Base-by-base conservation (phyloP, 768 basidiomycete genomes). In the Boletus pseudo-olivaceus region DNA sequence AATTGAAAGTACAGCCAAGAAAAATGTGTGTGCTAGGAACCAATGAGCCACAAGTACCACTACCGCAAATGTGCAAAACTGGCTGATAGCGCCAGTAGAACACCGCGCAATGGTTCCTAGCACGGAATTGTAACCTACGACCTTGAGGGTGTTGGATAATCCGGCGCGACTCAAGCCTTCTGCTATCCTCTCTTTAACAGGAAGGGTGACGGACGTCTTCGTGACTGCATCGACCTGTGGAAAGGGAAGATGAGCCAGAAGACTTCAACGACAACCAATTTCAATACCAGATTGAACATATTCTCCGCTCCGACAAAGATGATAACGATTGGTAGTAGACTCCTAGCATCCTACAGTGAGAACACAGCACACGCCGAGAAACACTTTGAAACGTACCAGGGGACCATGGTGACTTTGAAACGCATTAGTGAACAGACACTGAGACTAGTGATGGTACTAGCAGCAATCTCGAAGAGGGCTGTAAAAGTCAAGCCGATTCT, bases 11-110 rank as follows among this genome's bases (percentile, higher is more conserved):
- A 97, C 93, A 7, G 95, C 90, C 59, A 95, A 78, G 73, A 96
- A 98, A 74, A 98, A 96, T 0, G 93, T 97, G 65, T 97, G 92
- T 15, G 96, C 88, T 56, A 98, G 79, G 74, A 95, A 96, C 93
- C 93, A 98, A 68, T 98, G 95, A 15, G 93, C 94, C 30, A 98
- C 88, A 20, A 98, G 79, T 11, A 98, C 93, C 23, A 98, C 93
- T 41, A 93, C 86, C 0, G 93, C 93, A 67, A 98, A 98, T 4
- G 85, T 79, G 69, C 94, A 96, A 66, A 98, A 96, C 63, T 98
- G 93, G 37, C 90, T 83, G 34, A 95, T 90, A 1, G 91, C 88
- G 39, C 91, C 88, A 15, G 78, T 80, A 41, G 88, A 81, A 63
- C 90, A 83, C 42, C 85, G 74, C 15, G 88, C 87, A 45, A 93